Percentiles rank a stretch among this genome's conserved stretches.
Evolutionary conservation across 2,329 filamentous ascomycete species (phyloP).

Genomic region (Remersonia thermophila): DNA sequence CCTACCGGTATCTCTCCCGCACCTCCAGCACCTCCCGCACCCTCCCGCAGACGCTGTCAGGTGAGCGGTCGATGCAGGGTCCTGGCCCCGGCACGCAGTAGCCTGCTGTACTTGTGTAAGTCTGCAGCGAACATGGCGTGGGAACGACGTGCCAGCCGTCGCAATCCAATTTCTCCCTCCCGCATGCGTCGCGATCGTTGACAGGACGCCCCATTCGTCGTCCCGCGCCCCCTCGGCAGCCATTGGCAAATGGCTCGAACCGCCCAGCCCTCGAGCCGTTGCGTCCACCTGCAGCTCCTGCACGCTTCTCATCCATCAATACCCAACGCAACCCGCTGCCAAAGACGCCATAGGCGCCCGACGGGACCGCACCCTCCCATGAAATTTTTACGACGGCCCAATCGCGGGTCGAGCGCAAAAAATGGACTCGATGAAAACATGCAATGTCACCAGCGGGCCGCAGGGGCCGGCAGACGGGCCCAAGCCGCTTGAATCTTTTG

Average conservation of each 20-base stretch:
- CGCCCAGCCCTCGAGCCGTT: slow-evolving; percentile 9
- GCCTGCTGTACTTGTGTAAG: too few relatives aligned
- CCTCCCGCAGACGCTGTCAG: slow-evolving; percentile 16
- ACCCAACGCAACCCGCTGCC: slow-evolving; percentile 17
- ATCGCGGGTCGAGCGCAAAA: too few relatives aligned
- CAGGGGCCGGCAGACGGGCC: too few relatives aligned
- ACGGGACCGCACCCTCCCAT: slow-evolving; percentile 5
- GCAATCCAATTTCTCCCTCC: slow-evolving; percentile 13
- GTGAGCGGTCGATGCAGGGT: slow-evolving; percentile 14
- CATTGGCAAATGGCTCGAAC: slow-evolving; percentile 14
- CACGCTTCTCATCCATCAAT: slow-evolving; percentile 12
- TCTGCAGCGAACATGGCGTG: too few relatives aligned
- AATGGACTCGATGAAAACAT: slow-evolving; percentile 1
- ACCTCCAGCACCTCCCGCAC: too few relatives aligned
- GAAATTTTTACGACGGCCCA: neutral
- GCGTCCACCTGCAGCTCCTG: slow-evolving; percentile 7
- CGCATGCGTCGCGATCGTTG: slow-evolving; percentile 5
- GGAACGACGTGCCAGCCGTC: slow-evolving; percentile 11
- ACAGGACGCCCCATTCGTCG: slow-evolving; percentile 19
- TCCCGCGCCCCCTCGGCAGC: slow-evolving; percentile 5
- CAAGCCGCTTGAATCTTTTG: too few relatives aligned
- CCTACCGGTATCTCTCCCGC: too few relatives aligned
- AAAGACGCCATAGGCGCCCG: slow-evolving; percentile 14
- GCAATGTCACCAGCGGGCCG: too few relatives aligned
- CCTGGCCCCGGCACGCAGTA: too few relatives aligned